These are phyloP conservation scores for Cyclanthera cordifolia DNA, from an alignment of 306 rosid genomes.

Conservation along the genomic window DNA sequence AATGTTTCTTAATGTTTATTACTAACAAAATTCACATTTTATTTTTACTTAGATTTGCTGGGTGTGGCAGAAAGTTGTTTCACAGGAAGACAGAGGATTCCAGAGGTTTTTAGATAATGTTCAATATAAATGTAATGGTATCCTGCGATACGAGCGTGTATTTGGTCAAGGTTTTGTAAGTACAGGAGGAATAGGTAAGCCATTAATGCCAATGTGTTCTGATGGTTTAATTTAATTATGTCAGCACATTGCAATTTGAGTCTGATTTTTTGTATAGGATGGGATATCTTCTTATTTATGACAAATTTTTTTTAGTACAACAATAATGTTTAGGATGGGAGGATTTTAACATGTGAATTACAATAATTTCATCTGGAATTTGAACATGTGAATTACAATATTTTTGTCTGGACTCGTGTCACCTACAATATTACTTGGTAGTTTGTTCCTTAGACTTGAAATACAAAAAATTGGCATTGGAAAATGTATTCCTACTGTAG, in stretches of 20 bases:
- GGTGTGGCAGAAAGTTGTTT: constrained; percentile 38
- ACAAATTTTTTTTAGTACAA: too few relatives aligned
- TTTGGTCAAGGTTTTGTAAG: constrained; percentile 41
- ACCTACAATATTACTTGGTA: neutral
- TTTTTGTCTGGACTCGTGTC: neutral
- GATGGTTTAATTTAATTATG: neutral
- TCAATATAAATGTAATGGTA: constrained; percentile 35
- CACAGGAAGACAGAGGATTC: constrained; percentile 33
- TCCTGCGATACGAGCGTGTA: constrained; percentile 39
- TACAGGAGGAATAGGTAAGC: constrained; percentile 41
- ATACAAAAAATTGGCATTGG: neutral
- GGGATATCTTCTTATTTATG: neutral
- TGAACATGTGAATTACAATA: too few relatives aligned
- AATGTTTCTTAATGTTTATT: neutral
- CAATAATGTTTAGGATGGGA: too few relatives aligned
- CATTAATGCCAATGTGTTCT: neutral
- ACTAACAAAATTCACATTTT: neutral
- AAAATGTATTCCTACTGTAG: neutral
- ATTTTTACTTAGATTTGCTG: constrained; percentile 66
- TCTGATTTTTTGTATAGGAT: neutral
- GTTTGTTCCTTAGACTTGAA: neutral
- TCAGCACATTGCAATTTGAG: neutral
- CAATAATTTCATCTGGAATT: too few relatives aligned
- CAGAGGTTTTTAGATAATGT: constrained; percentile 42
- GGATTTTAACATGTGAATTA: too few relatives aligned